Percentiles rank a stretch among this genome's conserved stretches.
Conservation (phyloP, 768 basidiomycete species). For the Termitomyces sp. region DNA sequence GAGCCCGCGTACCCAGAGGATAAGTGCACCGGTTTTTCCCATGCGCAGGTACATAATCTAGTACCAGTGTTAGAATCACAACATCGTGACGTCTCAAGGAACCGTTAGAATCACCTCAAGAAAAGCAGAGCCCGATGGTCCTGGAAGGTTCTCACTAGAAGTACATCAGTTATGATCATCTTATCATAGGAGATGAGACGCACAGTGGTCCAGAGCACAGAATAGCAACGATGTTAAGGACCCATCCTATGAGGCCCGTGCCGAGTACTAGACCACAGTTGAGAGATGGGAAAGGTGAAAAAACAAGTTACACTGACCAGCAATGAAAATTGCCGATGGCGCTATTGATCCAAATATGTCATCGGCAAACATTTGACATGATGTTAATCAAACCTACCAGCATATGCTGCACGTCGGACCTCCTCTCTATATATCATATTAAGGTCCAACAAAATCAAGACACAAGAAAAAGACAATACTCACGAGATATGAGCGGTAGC, state of each 20-base stretch:
- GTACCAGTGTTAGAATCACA: not conserved
- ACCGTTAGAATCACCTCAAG: conserved; percentile 40
- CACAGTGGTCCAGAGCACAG: conserved; percentile 77
- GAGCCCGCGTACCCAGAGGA: conserved; percentile 62
- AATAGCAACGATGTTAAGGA: conserved; percentile 84
- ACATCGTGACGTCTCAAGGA: not conserved
- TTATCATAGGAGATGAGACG: conserved; percentile 18
- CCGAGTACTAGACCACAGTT: conserved; percentile 47
- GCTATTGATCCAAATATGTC: conserved; percentile 7
- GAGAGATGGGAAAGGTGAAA: too few species aligned
- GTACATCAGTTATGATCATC: not conserved
- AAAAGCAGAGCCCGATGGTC: conserved; percentile 67
- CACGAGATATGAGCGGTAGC: conserved; percentile 81
- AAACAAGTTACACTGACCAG: conserved; percentile 8
- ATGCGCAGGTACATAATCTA: conserved; percentile 74
- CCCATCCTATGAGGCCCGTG: conserved; percentile 76
- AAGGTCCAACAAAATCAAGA: not conserved
- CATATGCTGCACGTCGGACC: conserved; percentile 75
- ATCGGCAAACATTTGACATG: not conserved
- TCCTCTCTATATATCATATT: conserved; percentile 50
- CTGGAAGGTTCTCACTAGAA: conserved; percentile 57
- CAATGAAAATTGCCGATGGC: conserved; percentile 25
- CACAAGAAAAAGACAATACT: conserved; percentile 19
- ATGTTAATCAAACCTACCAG: conserved; percentile 37
- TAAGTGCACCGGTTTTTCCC: conserved; percentile 70